Evolutionary conservation across 164 flowering plant genomes (phyloP).

Genomic region (Magnolia sinica): DNA sequence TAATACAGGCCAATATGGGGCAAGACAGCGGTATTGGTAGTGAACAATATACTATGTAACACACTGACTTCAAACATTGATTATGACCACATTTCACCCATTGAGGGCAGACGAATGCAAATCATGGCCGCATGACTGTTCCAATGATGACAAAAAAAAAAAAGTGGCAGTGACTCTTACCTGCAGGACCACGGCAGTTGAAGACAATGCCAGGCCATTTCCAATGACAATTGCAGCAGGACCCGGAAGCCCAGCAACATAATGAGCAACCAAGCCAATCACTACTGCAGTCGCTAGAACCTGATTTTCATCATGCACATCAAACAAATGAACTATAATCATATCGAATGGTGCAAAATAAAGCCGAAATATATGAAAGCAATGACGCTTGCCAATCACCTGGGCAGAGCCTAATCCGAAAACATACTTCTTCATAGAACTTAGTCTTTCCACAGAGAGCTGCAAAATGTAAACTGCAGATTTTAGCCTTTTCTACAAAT

Average conservation of each 20-base stretch:
- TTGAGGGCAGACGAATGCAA: too few relatives aligned
- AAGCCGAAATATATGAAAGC: neutral
- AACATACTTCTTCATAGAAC: conserved; percentile 99
- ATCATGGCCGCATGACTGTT: too few relatives aligned
- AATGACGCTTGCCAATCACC: conserved; percentile 45
- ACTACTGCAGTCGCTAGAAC: conserved; percentile 83
- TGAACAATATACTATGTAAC: too few relatives aligned
- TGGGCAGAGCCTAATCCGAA: conserved; percentile 98
- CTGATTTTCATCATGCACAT: conserved; percentile 37
- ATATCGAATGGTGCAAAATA: neutral
- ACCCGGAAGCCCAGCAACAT: conserved; percentile 61
- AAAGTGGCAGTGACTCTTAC: conserved; percentile 27
- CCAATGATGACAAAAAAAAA: neutral
- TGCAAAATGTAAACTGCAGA: conserved; percentile 33
- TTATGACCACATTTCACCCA: too few relatives aligned
- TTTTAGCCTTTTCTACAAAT: neutral
- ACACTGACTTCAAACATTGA: too few relatives aligned
- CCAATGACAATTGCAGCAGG: conserved; percentile 99
- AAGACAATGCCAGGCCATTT: conserved; percentile 95
- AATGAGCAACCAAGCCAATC: conserved; percentile 80
- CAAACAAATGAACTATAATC: conserved; percentile 11
- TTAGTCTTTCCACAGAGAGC: conserved; percentile 99
- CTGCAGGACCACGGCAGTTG: conserved; percentile 99
- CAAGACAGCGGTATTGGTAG: too few relatives aligned
- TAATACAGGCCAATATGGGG: too few relatives aligned